Evolutionary conservation across 257 asterid genomes (phyloP).

Genomic region (Solanum megistacrolobum): DNA sequence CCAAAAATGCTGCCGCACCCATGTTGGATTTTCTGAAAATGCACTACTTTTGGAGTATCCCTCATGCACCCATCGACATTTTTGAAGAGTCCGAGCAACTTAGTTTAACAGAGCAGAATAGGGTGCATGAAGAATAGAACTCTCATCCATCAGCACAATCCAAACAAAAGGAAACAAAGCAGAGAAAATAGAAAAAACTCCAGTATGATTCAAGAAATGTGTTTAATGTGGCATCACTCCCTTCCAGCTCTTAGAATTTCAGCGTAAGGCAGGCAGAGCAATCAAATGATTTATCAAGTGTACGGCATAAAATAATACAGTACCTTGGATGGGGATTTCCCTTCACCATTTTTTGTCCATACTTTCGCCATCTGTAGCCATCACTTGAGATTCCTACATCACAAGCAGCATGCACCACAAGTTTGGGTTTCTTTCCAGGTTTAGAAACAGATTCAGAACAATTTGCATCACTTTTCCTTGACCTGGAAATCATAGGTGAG

Average conservation of each 20-base stretch:
- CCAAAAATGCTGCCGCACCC: neutral
- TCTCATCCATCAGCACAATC: neutral
- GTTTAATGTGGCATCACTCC: neutral
- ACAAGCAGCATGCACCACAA: slow-evolving; percentile 82
- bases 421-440: slow-evolving; percentile 66
- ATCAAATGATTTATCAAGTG: neutral
- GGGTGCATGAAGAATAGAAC: neutral
- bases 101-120: neutral
- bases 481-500: slow-evolving; percentile 35
- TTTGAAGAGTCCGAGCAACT: neutral
- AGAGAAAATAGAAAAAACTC: neutral
- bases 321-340: slow-evolving; percentile 98
- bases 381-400: slow-evolving; percentile 88
- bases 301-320: slow-evolving; percentile 1
- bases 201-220: neutral
- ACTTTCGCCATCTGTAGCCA: slow-evolving; percentile 97
- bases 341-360: slow-evolving; percentile 95
- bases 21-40: neutral
- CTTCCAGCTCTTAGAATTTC: neutral
- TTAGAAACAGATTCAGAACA: slow-evolving; percentile 39
- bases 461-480: slow-evolving; percentile 36
- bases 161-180: neutral
- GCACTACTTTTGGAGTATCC: neutral
- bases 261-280: neutral
- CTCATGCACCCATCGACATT: neutral